Evolutionary conservation across 768 basidiomycete species (phyloP), one percentile per base, ranked within the genome.

Genomic region (Suillus bovinus): DNA sequence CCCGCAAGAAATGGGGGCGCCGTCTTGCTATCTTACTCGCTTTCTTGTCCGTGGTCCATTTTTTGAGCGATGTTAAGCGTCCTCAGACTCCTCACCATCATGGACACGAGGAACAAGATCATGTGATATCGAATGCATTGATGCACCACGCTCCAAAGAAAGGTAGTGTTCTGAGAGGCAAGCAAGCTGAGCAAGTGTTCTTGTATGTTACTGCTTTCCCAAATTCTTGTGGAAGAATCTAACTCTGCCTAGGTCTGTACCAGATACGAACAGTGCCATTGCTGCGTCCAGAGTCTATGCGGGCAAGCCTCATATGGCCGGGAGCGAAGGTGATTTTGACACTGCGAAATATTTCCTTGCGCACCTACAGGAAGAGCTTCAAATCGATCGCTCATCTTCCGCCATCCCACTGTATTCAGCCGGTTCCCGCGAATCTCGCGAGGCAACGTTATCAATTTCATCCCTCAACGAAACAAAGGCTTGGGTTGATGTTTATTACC

Each of bases 401-500:
- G 70, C 72, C 8, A 59, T 74, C 31, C 83, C 85, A 17, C 71
- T 88, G 34, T 89, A 77, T 66, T 69, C 82, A 36, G 86, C 89
- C 14, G 88, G 89, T 5, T 82, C 87, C 9, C 56, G 67, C 24
- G 80, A 80, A 55, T 86, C 85, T 61, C 82, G 77, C 31, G 71
- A 77, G 22, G 85, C 86, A 5, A 87, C 86, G 5, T 72, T 84
- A 20, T 72, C 76, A 31, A 81, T 85, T 59, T 70, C 80, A 17
- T 69, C 74, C 59, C 75, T 78, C 36, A 69, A 64, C 41, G 65
- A 72, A 17, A 82, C 84, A 2, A 73, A 68, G 11, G 87, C 83
- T 61, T 90, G 88, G 87, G 85, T 89, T 63, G 84, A 84, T 61
- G 79, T 79, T 38, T 93, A 93, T 76, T 93, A 87, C 73, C 90